Conservation (phyloP, 306 rosid genomes). For the Ormosia emarginata region DNA sequence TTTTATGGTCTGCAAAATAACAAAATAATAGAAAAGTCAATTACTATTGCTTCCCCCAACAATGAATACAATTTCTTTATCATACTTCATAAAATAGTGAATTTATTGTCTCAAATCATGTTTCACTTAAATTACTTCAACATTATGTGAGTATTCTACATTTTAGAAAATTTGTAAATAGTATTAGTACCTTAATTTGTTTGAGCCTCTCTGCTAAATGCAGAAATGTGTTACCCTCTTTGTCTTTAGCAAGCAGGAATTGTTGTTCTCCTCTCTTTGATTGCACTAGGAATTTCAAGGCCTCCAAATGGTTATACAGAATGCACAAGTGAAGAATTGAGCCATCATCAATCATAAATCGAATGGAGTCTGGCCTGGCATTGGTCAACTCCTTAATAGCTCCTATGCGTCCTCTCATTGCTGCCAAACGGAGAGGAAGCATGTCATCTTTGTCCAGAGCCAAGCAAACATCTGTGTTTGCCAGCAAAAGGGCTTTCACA, state of each 20-base stretch:
- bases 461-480: neutral
- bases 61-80: no score
- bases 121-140: no score
- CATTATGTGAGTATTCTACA: no score
- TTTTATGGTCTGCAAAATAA: no score
- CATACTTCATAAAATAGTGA: no score
- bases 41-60: no score
- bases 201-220: slow-evolving; percentile 19
- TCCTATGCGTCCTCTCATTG: no score
- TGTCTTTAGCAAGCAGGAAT: neutral
- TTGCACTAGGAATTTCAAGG: slow-evolving; percentile 8
- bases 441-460: slow-evolving; percentile 12
- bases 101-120: no score
- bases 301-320: slow-evolving; percentile 8
- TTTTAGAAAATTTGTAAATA: neutral
- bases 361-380: no score
- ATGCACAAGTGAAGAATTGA: slow-evolving; percentile 8
- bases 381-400: no score
- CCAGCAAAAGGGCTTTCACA: neutral
- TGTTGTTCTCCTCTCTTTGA: neutral
- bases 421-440: slow-evolving; percentile 15
- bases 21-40: no score
- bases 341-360: neutral
- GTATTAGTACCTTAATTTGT: slow-evolving; percentile 24
- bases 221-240: slow-evolving; percentile 12